Conservation (phyloP, 768 basidiomycete species). For the Boletus huronensis region DNA sequence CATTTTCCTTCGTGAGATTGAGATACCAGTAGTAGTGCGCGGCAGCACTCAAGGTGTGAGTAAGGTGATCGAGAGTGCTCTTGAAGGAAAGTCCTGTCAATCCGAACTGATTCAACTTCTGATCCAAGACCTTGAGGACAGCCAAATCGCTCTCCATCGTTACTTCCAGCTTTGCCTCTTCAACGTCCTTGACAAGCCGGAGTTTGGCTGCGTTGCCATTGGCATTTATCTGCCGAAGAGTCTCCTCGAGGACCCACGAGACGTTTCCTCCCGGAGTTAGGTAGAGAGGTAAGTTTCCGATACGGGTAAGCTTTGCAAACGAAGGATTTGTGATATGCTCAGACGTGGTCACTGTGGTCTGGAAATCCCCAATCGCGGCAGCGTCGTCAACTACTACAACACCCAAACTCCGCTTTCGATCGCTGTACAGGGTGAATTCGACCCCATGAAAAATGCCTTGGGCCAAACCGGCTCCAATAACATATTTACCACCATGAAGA, state of each 20-base stretch:
- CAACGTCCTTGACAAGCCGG: neutral
- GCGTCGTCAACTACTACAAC: constrained; percentile 3
- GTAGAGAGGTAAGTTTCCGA: constrained; percentile 8
- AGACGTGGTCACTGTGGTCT: neutral
- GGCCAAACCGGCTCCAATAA: constrained; percentile 24
- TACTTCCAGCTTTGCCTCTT: constrained; percentile 1
- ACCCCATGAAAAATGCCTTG: constrained; percentile 24
- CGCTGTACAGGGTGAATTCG: constrained; percentile 20
- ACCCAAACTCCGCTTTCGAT: neutral
- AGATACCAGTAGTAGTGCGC: constrained; percentile 24
- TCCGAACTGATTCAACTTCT: neutral
- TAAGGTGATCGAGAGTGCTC: neutral
- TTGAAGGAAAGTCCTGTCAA: neutral
- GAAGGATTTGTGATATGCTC: neutral
- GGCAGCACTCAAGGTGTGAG: constrained; percentile 6
- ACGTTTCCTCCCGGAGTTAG: neutral
- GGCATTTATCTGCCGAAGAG: neutral
- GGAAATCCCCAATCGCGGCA: constrained; percentile 13
- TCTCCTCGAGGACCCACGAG: neutral
- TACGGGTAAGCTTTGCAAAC: neutral
- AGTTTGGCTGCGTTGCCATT: neutral
- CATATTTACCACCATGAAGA: neutral
- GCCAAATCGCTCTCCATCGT: neutral
- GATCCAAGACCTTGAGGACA: constrained; percentile 2
- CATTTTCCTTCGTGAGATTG: constrained; percentile 3